Percentiles rank a stretch among this genome's conserved stretches.
These are phyloP conservation scores for Rhazya stricta DNA, from an alignment of 257 asterid genomes.

Conservation along the genomic window DNA sequence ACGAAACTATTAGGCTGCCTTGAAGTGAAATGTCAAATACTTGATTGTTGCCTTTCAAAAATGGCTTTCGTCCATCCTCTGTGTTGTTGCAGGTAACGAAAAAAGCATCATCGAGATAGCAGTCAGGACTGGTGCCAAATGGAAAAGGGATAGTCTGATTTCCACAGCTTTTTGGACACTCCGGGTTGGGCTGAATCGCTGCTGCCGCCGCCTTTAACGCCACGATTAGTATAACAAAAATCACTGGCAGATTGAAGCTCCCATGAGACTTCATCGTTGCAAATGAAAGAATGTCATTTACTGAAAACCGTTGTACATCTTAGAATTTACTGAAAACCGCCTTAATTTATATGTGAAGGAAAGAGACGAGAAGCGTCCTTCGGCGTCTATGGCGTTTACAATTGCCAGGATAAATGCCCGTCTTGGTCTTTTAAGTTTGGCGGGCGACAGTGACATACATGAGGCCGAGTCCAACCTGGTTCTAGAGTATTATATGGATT, in stretches of 20 bases:
- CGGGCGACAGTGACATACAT: not conserved
- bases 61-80: not conserved
- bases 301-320: too few species aligned
- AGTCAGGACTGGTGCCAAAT: conserved; percentile 16
- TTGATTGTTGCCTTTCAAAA: not conserved
- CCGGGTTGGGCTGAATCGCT: not conserved
- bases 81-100: conserved; percentile 23
- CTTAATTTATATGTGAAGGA: not conserved
- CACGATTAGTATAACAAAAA: not conserved
- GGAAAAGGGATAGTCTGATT: conserved; percentile 24
- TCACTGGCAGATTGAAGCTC: not conserved
- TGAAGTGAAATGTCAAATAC: not conserved
- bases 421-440: not conserved
- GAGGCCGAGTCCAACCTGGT: too few species aligned
- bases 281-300: not conserved
- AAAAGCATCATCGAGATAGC: conserved; percentile 21
- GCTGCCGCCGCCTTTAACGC: not conserved
- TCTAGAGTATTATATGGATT: too few species aligned
- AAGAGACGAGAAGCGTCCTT: not conserved
- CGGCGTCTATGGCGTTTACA: not conserved
- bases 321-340: too few species aligned
- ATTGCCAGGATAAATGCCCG: not conserved
- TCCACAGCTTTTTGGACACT: conserved; percentile 18
- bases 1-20: not conserved
- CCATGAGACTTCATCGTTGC: not conserved